These are phyloP conservation scores for Vigna unguiculata DNA, from an alignment of 306 rosid species.

Conservation along the genomic window DNA sequence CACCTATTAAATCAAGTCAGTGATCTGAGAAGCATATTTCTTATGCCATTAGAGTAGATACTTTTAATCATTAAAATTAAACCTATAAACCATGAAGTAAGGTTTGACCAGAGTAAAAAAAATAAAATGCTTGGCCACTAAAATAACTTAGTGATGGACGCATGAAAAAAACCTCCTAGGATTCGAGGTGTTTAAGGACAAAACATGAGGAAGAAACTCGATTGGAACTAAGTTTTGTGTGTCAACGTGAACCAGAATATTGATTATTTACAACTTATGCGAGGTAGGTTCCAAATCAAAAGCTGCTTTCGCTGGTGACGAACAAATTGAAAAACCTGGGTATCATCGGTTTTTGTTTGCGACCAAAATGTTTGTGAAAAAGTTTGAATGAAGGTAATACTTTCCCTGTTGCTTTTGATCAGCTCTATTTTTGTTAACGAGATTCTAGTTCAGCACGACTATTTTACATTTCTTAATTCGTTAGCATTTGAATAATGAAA, in stretches of 20 bases:
- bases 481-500: background rate
- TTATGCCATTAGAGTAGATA: background rate
- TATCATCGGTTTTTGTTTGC: conserved; percentile 55
- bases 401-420: background rate
- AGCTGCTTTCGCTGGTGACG: conserved; percentile 42
- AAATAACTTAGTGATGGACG: conserved; percentile 23
- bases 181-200: conserved; percentile 9
- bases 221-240: conserved; percentile 46
- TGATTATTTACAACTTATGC: conserved; percentile 5
- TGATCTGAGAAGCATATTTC: background rate
- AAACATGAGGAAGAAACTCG: conserved; percentile 47
- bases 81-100: background rate
- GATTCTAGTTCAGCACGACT: conserved; percentile 1
- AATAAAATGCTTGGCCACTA: background rate
- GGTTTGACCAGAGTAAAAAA: background rate
- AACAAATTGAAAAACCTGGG: conserved; percentile 56
- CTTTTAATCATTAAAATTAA: background rate
- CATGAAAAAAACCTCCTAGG: conserved; percentile 31
- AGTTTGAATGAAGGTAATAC: conserved; percentile 2
- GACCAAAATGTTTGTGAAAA: conserved; percentile 27
- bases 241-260: conserved; percentile 22
- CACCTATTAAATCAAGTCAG: too few species aligned
- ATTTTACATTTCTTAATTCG: background rate
- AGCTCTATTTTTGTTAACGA: background rate
- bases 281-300: conserved; percentile 21